phyloP scores from a whole-genome alignment of 192 early-diverging fungal genomes.

The Backusella tuberculispora region DNA sequence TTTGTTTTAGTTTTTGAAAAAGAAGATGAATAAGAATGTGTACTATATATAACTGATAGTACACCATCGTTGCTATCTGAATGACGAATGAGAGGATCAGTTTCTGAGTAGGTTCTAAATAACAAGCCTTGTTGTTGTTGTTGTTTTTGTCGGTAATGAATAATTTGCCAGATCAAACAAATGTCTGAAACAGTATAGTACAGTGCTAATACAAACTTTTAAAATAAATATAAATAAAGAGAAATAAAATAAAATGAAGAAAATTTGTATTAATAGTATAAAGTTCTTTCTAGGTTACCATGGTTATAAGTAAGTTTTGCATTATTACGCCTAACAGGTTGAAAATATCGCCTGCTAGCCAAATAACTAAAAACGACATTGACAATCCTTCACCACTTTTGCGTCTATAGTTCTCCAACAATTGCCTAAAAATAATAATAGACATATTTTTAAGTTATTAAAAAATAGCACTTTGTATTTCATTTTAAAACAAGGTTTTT shows the following conservation, averaged over 20 bases:
- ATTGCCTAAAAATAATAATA: slow-evolving; percentile 52
- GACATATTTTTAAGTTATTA: neutral
- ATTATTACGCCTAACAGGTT: slow-evolving; percentile 72
- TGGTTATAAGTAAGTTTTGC: slow-evolving; percentile 70
- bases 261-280: no score
- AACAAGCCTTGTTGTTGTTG: neutral
- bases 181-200: slow-evolving; percentile 78
- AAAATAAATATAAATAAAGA: no score
- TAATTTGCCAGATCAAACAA: slow-evolving; percentile 67
- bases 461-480: neutral
- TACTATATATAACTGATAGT: no score
- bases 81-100: neutral
- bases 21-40: neutral
- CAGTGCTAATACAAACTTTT: slow-evolving; percentile 60
- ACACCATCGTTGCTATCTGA: neutral
- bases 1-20: neutral
- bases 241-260: no score
- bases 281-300: slow-evolving; percentile 53
- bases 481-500: neutral
- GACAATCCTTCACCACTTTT: slow-evolving; percentile 81
- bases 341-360: slow-evolving; percentile 80
- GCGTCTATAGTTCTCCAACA: slow-evolving; percentile 76
- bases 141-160: slow-evolving; percentile 59
- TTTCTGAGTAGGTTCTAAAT: neutral
- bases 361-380: slow-evolving; percentile 70